phyloP scores from a whole-genome alignment of 2,329 filamentous ascomycete genomes.

The Monilinia vaccinii-corymbosi region DNA sequence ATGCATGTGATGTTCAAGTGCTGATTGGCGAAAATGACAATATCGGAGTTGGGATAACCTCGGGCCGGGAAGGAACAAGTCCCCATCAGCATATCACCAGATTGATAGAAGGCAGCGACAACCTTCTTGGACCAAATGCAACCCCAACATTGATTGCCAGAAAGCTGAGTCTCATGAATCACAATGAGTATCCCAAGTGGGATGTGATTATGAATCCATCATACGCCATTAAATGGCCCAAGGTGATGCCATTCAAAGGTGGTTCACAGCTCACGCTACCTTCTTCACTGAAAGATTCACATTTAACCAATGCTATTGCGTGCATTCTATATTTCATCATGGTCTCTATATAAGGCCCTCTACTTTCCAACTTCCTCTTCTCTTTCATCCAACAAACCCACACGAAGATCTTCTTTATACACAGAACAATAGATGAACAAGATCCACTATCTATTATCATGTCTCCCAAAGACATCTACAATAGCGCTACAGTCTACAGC shows the following conservation, averaged over 20 bases:
- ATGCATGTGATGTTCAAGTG: background rate
- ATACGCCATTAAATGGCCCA: background rate
- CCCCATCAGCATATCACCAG: background rate
- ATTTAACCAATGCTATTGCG: background rate
- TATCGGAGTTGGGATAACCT: background rate
- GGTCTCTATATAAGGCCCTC: background rate
- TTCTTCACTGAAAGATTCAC: background rate
- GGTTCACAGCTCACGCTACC: background rate
- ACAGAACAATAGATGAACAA: background rate
- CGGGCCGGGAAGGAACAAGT: background rate
- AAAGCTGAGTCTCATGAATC: background rate
- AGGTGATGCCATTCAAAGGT: background rate
- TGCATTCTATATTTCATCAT: no score
- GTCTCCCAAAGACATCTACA: conserved; percentile 5
- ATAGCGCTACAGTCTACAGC: background rate
- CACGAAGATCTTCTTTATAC: background rate
- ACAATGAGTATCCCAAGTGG: background rate
- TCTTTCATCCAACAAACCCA: background rate
- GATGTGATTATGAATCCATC: background rate
- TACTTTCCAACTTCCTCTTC: background rate
- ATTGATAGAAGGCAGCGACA: background rate
- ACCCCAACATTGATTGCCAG: background rate
- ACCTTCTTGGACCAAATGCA: background rate
- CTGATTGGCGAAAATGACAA: background rate
- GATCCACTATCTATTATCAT: background rate